Conservation (phyloP, 2,329 filamentous ascomycete species). For the Falciphora oryzae region DNA sequence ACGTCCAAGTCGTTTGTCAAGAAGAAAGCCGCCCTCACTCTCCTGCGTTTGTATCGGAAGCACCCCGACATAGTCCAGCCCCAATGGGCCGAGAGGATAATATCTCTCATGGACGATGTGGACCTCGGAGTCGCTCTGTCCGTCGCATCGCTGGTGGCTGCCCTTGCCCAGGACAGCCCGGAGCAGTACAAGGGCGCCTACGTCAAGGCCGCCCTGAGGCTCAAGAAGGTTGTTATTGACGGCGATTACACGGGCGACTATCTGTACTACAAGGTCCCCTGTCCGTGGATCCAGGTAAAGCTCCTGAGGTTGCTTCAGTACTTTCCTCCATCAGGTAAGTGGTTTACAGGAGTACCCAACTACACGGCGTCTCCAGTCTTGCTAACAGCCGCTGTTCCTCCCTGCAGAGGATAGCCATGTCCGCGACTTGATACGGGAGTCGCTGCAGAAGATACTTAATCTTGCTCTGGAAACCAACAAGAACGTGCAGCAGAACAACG, state of each 20-base stretch:
- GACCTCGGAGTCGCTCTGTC: slow-evolving; percentile 94
- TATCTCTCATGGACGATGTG: slow-evolving; percentile 95
- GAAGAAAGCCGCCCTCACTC: slow-evolving; percentile 94
- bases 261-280: slow-evolving; percentile 98
- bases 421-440: slow-evolving; percentile 85
- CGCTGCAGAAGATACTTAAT: slow-evolving; percentile 85
- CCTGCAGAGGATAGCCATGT: slow-evolving; percentile 79
- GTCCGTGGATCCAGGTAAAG: slow-evolving; percentile 97
- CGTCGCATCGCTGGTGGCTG: slow-evolving; percentile 92
- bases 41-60: slow-evolving; percentile 91
- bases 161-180: slow-evolving; percentile 86
- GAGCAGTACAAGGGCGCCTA: slow-evolving; percentile 93
- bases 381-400: slow-evolving; percentile 9
- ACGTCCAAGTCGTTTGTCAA: slow-evolving; percentile 95
- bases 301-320: slow-evolving; percentile 88
- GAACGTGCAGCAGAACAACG: slow-evolving; percentile 99
- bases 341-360: too few species aligned
- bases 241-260: slow-evolving; percentile 87
- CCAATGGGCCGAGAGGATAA: slow-evolving; percentile 96
- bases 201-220: slow-evolving; percentile 80
- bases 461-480: slow-evolving; percentile 89
- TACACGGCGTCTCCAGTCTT: background rate
- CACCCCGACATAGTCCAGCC: slow-evolving; percentile 88
- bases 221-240: slow-evolving; percentile 88
- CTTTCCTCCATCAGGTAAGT: slow-evolving; percentile 81